Percentiles rank a stretch among this genome's conserved stretches.
Evolutionary conservation across 2,329 filamentous ascomycete genomes (phyloP).

Genomic region (Pseudopithomyces chartarum): DNA sequence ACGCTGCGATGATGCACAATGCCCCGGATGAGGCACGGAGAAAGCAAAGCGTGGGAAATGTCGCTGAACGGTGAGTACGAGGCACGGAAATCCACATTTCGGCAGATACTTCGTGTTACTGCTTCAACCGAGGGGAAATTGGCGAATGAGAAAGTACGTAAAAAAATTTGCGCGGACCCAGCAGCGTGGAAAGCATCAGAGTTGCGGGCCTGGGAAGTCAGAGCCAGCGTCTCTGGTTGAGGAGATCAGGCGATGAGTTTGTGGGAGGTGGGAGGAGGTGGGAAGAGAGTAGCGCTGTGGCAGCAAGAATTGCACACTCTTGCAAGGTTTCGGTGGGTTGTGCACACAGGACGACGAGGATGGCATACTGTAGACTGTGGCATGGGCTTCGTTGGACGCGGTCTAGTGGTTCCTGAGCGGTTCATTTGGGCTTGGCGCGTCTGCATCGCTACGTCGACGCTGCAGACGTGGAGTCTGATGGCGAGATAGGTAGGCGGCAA

Average conservation of each 20-base stretch:
- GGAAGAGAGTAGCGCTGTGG: constrained; percentile 10
- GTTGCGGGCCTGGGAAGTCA: constrained; percentile 15
- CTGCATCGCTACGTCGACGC: constrained; percentile 14
- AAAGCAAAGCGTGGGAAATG: neutral
- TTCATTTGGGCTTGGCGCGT: constrained; percentile 20
- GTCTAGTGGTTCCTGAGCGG: constrained; percentile 9
- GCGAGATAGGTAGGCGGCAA: constrained; percentile 7
- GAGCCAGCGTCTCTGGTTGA: constrained; percentile 16
- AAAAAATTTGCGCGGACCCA: constrained; percentile 28
- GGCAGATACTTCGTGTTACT: constrained; percentile 20
- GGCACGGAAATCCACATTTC: constrained; percentile 11
- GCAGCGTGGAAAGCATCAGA: constrained; percentile 27
- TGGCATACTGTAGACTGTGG: neutral
- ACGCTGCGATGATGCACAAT: neutral
- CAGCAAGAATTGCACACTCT: too few species aligned
- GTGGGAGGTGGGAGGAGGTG: constrained; percentile 2
- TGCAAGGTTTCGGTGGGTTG: too few species aligned
- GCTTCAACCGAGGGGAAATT: constrained; percentile 23
- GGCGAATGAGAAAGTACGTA: constrained; percentile 12
- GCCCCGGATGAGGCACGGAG: constrained; percentile 6
- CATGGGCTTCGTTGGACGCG: too few species aligned
- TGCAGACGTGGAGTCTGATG: constrained; percentile 15
- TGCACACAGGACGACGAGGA: constrained; percentile 9
- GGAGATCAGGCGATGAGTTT: constrained; percentile 17
- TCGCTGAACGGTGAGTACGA: constrained; percentile 19